These are phyloP conservation scores for Vigna hirtella DNA, from an alignment of 306 rosid species.

Conservation along the genomic window DNA sequence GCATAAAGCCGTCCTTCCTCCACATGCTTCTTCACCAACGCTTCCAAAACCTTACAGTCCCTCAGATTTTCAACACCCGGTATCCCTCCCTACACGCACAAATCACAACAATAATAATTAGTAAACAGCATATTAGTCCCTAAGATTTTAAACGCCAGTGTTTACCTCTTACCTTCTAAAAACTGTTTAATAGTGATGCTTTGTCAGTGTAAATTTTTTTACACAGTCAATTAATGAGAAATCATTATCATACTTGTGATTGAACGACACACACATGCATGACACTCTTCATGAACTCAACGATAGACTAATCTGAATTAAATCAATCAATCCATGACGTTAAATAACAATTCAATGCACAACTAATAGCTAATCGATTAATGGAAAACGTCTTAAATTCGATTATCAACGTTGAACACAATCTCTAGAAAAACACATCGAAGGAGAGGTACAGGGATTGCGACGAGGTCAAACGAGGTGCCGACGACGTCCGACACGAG, in stretches of 20 bases:
- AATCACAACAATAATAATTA: neutral
- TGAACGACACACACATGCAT: neutral
- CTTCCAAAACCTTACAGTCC: constrained; percentile 44
- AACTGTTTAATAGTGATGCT: neutral
- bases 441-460: constrained; percentile 66
- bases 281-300: neutral
- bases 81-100: constrained; percentile 78
- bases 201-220: neutral
- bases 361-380: neutral
- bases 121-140: neutral
- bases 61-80: constrained; percentile 68
- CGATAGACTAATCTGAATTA: neutral
- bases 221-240: neutral
- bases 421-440: neutral
- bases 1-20: constrained; percentile 77
- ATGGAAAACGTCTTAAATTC: neutral
- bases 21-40: constrained; percentile 64
- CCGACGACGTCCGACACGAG: constrained; percentile 62
- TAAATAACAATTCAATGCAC: neutral
- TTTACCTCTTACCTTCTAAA: neutral
- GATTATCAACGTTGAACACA: neutral
- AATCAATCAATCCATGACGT: neutral
- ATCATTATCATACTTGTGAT: neutral
- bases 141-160: neutral
- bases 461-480: constrained; percentile 73